Evolutionary conservation across 2,329 filamentous ascomycete species (phyloP), one percentile per base, ranked within the genome.

Genomic region (Apiospora koreana): DNA sequence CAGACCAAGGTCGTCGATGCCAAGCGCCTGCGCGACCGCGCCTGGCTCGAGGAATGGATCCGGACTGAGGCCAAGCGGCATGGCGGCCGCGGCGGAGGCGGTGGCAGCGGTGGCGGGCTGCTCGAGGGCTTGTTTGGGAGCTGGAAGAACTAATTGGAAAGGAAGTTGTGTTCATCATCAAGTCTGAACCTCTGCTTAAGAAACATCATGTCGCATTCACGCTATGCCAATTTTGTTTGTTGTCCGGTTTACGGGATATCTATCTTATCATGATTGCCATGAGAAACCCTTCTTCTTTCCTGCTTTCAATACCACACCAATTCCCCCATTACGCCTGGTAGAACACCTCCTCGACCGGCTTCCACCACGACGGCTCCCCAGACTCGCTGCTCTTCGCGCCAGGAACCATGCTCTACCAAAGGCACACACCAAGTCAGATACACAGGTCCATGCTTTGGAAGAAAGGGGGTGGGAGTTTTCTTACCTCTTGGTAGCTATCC

Each of bases 401-500:
- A 0, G 86, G 84, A 1, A 91, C 87, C 41, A 92, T 77, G 65
- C 77, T 79, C 77, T 80, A 68, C 45, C 16, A 73, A 71, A 4
- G 7, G 5, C n/a, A 25, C 18, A 50, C 43, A 31, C 3, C 65
- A 28, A 54, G n/a, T 67, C 23, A 62, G 54, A 62, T 38, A 38
- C 38, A 62, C 9, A 38, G 10, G 28, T 38, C 14, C 25, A 31
- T 7, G 16, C 50, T 1, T 21, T 21, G 48, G 12, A 3, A 38
- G n/a, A 12, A 68, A 23, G 43, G 25, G 38, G 58, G 62, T 12
- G 21, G 23, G 23, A 16, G 28, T 31, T 38, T 23, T 23, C 70
- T 71, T 62, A 84, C 86, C 80, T 89, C 91, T 81, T 95, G 93
- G 85, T 91, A 93, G 18, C 85, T 84, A 79, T 95, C 93, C 67